Conservation (phyloP, 2,329 filamentous ascomycete species). For the Tetracladium maxilliforme region DNA sequence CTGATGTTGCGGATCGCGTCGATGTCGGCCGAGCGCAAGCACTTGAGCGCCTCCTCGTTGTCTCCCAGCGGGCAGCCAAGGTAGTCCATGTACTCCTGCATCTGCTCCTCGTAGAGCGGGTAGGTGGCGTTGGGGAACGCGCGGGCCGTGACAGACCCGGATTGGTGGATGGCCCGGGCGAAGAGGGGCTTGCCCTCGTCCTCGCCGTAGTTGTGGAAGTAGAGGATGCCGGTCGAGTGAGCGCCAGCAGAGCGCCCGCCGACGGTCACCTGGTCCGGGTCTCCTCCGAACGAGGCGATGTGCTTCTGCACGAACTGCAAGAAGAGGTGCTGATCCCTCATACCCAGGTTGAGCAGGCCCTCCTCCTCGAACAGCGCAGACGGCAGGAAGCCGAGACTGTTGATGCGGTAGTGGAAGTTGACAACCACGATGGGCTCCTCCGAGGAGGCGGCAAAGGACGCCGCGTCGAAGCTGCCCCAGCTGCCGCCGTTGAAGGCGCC, state of each 20-base stretch:
- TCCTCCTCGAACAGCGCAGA: constrained; percentile 31
- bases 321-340: constrained; percentile 40
- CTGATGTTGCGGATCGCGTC: constrained; percentile 23
- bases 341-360: constrained; percentile 42
- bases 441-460: constrained; percentile 40
- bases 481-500: constrained; percentile 27
- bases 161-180: constrained; percentile 39
- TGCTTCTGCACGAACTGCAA: constrained; percentile 42
- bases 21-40: constrained; percentile 29
- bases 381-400: constrained; percentile 50
- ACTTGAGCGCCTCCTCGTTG: constrained; percentile 18
- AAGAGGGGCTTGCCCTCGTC: constrained; percentile 24
- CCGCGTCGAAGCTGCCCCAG: too few relatives aligned
- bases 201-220: constrained; percentile 14
- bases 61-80: constrained; percentile 27
- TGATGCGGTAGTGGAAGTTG: constrained; percentile 44
- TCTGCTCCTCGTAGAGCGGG: constrained; percentile 38
- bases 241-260: constrained; percentile 37
- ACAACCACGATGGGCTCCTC: constrained; percentile 34
- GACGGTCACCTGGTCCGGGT: constrained; percentile 35
- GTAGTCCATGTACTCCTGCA: constrained; percentile 34
- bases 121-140: constrained; percentile 37
- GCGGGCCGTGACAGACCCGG: constrained; percentile 38
- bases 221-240: constrained; percentile 32
- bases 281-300: constrained; percentile 39